Base-by-base conservation (phyloP, 768 basidiomycete species). In the Psilocybe cyanescens region DNA sequence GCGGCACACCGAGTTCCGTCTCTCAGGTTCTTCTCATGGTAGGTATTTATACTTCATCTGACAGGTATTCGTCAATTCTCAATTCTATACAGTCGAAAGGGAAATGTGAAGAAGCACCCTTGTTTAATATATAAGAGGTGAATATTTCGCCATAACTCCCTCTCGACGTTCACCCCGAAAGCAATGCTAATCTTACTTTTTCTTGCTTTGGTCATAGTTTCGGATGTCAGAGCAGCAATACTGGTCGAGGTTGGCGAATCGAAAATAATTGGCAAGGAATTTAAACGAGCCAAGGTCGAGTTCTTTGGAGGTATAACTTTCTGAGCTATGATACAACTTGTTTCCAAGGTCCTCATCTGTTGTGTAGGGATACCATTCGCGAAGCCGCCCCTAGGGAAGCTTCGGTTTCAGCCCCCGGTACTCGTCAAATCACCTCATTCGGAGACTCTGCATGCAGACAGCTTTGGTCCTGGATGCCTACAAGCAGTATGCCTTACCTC, bases 361-460 rank as follows among this genome's bases (percentile, higher is more conserved):
- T 46, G n/a, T 11, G 1, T 28, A 77, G 82, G 78, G 14, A 82
- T 86, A 35, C 84, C 83, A 1, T 86, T 74, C 58, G 84, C 81
- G 8, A 74, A 83, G 59, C 79, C 83, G 4, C 84, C 85, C 8
- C 41, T 84, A 31, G 82, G 81, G 0, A 53, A 74, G 16, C 62
- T 82, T 17, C 76, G 84, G 31, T 75, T 84, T 60, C 72, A 76
- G 24, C 74, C 75, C 8, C 78, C 83, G 3, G 73, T 84, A 0
- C 74, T 81, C 1, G 74, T 82, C 59, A 76, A 74, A 17, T 72
- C 67, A 0, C 59, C 75, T 3, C 70, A 6, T 44, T 44, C 41
- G n/a, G 14, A 44, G n/a, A 46, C 29, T 45, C 29, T 55, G n/a
- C 54, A 55, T 44, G 54, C 54, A 19, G 19, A 28, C 35, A 11